Percentiles rank a stretch among this genome's conserved stretches.
These are phyloP conservation scores for Fusarium sp. DNA, from an alignment of 2,329 filamentous ascomycete genomes.

Conservation along the genomic window DNA sequence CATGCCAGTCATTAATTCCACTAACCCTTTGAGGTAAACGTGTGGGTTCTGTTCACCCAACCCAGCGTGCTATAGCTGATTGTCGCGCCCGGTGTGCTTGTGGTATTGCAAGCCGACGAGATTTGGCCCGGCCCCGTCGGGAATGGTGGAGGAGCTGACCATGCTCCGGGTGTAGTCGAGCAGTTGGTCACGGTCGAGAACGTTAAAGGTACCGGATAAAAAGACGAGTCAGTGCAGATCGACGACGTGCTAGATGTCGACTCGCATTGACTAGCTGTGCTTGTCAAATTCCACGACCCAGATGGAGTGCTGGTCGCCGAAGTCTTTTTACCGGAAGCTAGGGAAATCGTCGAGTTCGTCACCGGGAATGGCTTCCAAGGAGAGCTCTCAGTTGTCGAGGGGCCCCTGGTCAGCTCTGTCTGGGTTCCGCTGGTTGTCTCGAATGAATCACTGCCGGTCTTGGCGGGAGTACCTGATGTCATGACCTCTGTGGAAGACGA, in stretches of 20 bases:
- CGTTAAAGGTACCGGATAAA: not conserved
- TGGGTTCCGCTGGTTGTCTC: not conserved
- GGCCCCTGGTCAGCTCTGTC: conserved; percentile 11
- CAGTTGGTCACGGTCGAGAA: conserved; percentile 26
- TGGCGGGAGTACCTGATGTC: conserved; percentile 1
- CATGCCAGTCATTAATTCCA: not conserved
- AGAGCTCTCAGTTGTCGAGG: conserved; percentile 18
- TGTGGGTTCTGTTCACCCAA: conserved; percentile 34
- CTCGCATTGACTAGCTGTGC: conserved; percentile 25
- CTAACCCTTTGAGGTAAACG: conserved; percentile 28
- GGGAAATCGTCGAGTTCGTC: conserved; percentile 32
- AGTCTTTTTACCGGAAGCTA: conserved; percentile 11
- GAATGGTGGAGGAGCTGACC: conserved; percentile 17
- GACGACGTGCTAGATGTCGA: conserved; percentile 22
- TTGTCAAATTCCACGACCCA: conserved; percentile 18
- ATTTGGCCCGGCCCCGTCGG: conserved; percentile 11
- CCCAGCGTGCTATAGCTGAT: conserved; percentile 19
- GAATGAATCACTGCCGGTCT: conserved; percentile 2
- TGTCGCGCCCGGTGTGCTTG: conserved; percentile 29
- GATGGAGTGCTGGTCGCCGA: conserved; percentile 1
- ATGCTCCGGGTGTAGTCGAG: conserved; percentile 2
- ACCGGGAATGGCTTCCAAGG: conserved; percentile 14
- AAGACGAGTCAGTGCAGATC: conserved; percentile 25
- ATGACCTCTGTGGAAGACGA: not conserved
- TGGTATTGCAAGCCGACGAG: conserved; percentile 41